Evolutionary conservation across 257 asterid genomes (phyloP).

Genomic region (Paraleonurus japonicus): DNA sequence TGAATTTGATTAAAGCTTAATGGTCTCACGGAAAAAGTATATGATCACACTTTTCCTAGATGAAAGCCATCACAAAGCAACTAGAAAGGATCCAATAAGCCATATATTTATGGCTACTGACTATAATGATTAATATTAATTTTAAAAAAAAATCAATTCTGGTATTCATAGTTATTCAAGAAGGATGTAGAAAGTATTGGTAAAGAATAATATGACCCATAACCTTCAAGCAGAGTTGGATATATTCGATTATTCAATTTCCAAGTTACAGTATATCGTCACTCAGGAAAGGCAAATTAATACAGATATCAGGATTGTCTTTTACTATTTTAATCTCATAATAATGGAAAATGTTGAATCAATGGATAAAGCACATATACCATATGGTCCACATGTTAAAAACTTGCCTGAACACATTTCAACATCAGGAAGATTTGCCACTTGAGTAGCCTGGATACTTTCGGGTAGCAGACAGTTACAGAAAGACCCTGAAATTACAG

Average conservation of each 20-base stretch:
- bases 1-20: neutral
- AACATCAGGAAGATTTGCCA: conserved; percentile 57
- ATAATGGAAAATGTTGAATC: neutral
- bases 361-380: neutral
- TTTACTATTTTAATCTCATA: conserved; percentile 2
- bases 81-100: neutral
- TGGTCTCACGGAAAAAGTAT: neutral
- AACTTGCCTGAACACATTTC: conserved; percentile 62
- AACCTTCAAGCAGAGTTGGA: conserved; percentile 6
- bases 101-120: neutral
- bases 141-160: neutral
- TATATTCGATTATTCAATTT: neutral
- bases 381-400: neutral
- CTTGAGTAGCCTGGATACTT: conserved; percentile 64
- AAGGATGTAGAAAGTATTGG: neutral
- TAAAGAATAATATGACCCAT: neutral
- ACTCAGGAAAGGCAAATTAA: neutral
- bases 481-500: conserved; percentile 67
- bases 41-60: neutral
- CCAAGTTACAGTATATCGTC: neutral
- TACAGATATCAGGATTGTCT: neutral
- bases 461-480: conserved; percentile 88
- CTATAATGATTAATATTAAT: neutral
- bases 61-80: neutral
- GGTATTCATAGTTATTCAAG: neutral